Percentiles rank a stretch among this genome's conserved stretches.
Conservation (phyloP, 306 rosid genomes). For the Hippophae gyantsensis region DNA sequence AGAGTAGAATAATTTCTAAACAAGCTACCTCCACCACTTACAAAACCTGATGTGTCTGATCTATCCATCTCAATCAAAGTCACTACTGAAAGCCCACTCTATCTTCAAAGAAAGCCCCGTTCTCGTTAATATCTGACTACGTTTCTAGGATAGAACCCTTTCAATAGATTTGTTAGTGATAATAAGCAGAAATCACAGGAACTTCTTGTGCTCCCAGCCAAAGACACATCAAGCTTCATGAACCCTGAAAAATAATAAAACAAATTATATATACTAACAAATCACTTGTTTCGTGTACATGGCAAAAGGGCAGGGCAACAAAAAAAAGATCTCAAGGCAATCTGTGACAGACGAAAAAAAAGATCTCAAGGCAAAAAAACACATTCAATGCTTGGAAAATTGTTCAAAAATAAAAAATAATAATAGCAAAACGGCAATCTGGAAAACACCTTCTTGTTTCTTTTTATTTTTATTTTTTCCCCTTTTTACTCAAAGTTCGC, state of each 20-base stretch:
- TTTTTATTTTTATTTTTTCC: too few relatives aligned
- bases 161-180: conserved; percentile 37
- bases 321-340: too few relatives aligned
- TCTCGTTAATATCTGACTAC: conserved; percentile 54
- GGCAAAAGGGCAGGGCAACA: too few relatives aligned
- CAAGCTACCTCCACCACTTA: conserved; percentile 55
- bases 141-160: conserved; percentile 88
- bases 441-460: too few relatives aligned
- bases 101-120: conserved; percentile 25
- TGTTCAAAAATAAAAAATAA: too few relatives aligned
- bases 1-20: conserved; percentile 29
- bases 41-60: conserved; percentile 89
- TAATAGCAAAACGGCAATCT: too few relatives aligned
- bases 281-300: too few relatives aligned
- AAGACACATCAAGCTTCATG: conserved; percentile 59
- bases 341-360: too few relatives aligned
- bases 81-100: conserved; percentile 14
- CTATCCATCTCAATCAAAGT: conserved; percentile 53
- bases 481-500: too few relatives aligned
- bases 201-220: conserved; percentile 62
- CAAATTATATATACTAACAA: background rate
- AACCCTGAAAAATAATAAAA: conserved; percentile 43
- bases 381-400: too few relatives aligned
- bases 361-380: too few relatives aligned
- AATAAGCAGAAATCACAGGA: conserved; percentile 43